phyloP scores from a whole-genome alignment of 2,329 filamentous ascomycete genomes.

The Diplocarpon mali region DNA sequence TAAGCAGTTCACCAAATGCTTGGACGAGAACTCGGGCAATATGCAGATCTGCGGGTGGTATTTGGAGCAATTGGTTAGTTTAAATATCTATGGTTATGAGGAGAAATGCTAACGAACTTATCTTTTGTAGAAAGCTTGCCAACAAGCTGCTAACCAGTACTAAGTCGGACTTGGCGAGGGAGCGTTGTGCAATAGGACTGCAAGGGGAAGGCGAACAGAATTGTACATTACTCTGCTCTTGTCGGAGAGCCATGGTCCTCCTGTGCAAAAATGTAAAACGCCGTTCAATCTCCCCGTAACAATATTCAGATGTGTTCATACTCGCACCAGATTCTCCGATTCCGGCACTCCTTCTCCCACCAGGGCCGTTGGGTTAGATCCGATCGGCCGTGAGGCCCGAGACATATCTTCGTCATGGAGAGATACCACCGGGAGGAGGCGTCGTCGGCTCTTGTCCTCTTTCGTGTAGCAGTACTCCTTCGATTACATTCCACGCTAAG shows the following conservation, averaged over 20 bases:
- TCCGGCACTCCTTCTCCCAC: too few species aligned
- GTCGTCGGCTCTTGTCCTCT: too few species aligned
- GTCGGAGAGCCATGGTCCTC: slow-evolving; percentile 7
- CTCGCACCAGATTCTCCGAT: too few species aligned
- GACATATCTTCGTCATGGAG: too few species aligned
- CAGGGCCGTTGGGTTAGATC: too few species aligned
- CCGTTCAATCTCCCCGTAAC: too few species aligned
- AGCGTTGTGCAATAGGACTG: slow-evolving; percentile 7
- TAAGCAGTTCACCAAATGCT: slow-evolving; percentile 82
- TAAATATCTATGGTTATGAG: not conserved
- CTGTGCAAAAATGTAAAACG: too few species aligned
- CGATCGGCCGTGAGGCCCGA: too few species aligned
- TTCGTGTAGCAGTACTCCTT: too few species aligned
- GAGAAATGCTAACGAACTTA: slow-evolving; percentile 22
- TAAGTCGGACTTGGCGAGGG: slow-evolving; percentile 7
- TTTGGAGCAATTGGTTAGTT: slow-evolving; percentile 70
- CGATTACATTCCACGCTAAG: too few species aligned
- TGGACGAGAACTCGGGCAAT: slow-evolving; percentile 90
- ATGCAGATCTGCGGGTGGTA: slow-evolving; percentile 98
- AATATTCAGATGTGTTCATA: too few species aligned
- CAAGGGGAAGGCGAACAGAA: slow-evolving; percentile 5
- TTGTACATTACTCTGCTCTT: slow-evolving; percentile 11
- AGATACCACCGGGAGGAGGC: too few species aligned
- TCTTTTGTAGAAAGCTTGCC: slow-evolving; percentile 59
- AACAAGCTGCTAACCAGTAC: slow-evolving; percentile 50